Evolutionary conservation across 2,329 filamentous ascomycete species (phyloP), one percentile per base, ranked within the genome.

Genomic region (Scytalidium sp.): DNA sequence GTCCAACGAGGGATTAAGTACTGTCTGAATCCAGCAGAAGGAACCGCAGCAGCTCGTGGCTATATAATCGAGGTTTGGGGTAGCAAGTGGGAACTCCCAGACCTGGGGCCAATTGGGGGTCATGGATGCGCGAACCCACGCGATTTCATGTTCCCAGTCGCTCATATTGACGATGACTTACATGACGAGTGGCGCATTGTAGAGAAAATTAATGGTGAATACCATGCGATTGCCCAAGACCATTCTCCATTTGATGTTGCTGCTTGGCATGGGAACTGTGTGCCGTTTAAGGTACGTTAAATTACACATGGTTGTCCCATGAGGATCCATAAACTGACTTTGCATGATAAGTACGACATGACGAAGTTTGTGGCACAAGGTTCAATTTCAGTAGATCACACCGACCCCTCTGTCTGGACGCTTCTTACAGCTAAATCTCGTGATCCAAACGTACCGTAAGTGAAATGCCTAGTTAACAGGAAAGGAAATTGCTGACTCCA

Each of bases 201-300:
- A 22, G 74, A 74, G 68, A 88, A 88, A 65, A 82, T 87, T 59
- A 81, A 81, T 64, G 83, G 85, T 58, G 72, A 73, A 27, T 77
- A 88, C 47, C 87, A 85, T 70, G 69, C 71, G 40, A 81, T 83
- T 15, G 71, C 65, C 41, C 87, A 90, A 67, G 63, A 75, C n/a
- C 87, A 90, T 65, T 84, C 81, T 0, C 87, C 87, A 0, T 91
- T 89, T 60, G 87, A 91, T 60, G 79, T 91, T 0, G 86, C 90
- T 1, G 85, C 83, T 3, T 91, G 87, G 87, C 87, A 91, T 64
- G 87, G 87, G 32, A 88, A 81, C 58, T 90, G 89, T 67, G 84
- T 85, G 71, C 75, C 32, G 21, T 75, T 72, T 23, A 56, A 60
- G 44, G 51, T 53, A 41, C n/a, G 41, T 46, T 40, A 19, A 3